Base-by-base conservation (phyloP, 805 yeast species). In the Kuraishia hungarica region DNA sequence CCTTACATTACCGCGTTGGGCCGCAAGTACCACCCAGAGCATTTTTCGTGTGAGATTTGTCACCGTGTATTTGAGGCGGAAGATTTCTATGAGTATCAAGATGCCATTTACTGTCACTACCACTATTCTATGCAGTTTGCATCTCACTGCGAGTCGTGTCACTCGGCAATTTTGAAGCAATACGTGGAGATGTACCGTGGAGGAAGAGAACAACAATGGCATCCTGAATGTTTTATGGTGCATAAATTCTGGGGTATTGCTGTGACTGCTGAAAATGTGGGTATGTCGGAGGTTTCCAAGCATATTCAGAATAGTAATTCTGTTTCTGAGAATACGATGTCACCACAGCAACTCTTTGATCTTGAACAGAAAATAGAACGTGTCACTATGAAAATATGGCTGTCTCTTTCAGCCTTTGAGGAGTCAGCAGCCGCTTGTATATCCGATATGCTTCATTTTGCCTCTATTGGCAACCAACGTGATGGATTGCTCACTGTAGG, bases 141-240 rank as follows among this genome's bases (percentile, higher is more conserved):
- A 1, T 86, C 87, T 35, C 84, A 85, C 55, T 94, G 99, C 72
- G 96, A 89, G 72, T 97, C 98, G 35, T 94, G 99, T 72, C 80
- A 84, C 56, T 85, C 89, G 43, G 89, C 97, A 1, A 94, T 96
- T 53, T 80, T 96, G 43, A 91, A 91, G 66, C 98, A 94, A 66
- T 94, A 91, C 69, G 97, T 93, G 43, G 97, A 93, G 68, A 83
- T 93, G 50, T 89, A 83, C 58, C 79, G 94, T 61, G 97, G 97
- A 53, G 97, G 97, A 22, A 80, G 86, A 61, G 86, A 88, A 56
- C 96, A 92, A 68, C 96, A 90, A 67, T 94, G 99, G 99, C 99
- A 94, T 70, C 98, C 97, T 1, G 98, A 96, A 67, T 94, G 99
- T 74, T 94, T 91, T 67, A 96, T 96, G 91, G 96, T 94, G 51